Conservation (phyloP, 352 stramenopile species). For the Phytophthora sansomeana region DNA sequence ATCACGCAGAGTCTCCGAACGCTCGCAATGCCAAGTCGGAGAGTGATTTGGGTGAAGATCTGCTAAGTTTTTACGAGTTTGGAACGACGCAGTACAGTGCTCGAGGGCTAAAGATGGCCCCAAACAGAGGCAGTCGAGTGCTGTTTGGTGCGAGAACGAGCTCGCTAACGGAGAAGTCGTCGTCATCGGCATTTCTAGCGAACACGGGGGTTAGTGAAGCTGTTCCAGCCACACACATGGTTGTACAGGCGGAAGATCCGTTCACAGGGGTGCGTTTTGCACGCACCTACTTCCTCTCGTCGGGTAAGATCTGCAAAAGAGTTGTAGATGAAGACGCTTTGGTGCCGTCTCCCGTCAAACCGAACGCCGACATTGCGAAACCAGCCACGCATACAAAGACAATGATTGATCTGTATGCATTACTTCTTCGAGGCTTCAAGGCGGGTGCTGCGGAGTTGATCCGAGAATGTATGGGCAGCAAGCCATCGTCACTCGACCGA, state of each 20-base stretch:
- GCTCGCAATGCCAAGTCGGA: slow-evolving; percentile 53
- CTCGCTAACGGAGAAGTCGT: slow-evolving; percentile 39
- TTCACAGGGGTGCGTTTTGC: slow-evolving; percentile 71
- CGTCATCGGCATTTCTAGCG: slow-evolving; percentile 40
- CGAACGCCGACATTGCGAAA: slow-evolving; percentile 18
- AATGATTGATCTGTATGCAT: slow-evolving; percentile 40
- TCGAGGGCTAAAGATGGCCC: slow-evolving; percentile 38
- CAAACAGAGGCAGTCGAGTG: slow-evolving; percentile 58
- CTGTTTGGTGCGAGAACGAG: slow-evolving; percentile 68
- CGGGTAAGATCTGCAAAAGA: slow-evolving; percentile 53
- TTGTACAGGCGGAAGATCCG: slow-evolving; percentile 74
- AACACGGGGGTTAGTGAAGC: slow-evolving; percentile 35
- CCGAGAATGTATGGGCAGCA: slow-evolving; percentile 16
- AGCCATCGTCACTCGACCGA: slow-evolving; percentile 25
- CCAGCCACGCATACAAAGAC: slow-evolving; percentile 29
- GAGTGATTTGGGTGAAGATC: slow-evolving; percentile 65
- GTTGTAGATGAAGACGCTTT: slow-evolving; percentile 75
- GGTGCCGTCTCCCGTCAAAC: slow-evolving; percentile 35
- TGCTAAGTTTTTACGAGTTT: slow-evolving; percentile 85
- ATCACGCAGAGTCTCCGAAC: slow-evolving; percentile 63
- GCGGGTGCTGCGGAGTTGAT: slow-evolving; percentile 27
- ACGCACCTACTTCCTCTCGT: slow-evolving; percentile 76
- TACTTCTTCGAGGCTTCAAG: slow-evolving; percentile 55
- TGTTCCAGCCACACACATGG: slow-evolving; percentile 64
- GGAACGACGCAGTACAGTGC: slow-evolving; percentile 71